These are phyloP conservation scores for Xylariaceae sp. DNA, from an alignment of 2,329 filamentous ascomycete genomes.

Conservation along the genomic window DNA sequence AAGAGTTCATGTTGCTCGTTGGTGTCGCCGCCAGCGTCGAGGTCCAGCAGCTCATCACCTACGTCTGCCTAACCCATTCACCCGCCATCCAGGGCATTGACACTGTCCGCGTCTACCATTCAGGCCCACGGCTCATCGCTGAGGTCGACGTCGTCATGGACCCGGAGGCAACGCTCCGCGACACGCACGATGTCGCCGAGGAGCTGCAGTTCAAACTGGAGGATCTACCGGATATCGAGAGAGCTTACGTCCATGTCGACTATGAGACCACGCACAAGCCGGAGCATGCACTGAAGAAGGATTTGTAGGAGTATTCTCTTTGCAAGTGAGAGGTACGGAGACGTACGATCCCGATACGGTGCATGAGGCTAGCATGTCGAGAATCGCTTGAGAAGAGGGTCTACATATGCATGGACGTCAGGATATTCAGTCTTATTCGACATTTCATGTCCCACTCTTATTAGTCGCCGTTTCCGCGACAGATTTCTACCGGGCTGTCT, in stretches of 20 bases:
- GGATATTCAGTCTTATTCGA: too few relatives aligned
- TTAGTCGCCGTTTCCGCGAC: too few relatives aligned
- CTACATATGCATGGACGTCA: too few relatives aligned
- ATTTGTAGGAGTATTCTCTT: conserved; percentile 49
- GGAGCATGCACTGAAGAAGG: conserved; percentile 73
- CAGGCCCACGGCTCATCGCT: conserved; percentile 84
- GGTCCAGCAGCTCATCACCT: conserved; percentile 92
- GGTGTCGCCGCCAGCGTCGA: conserved; percentile 85
- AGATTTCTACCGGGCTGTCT: too few relatives aligned
- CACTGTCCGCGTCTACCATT: conserved; percentile 93
- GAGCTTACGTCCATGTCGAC: conserved; percentile 96
- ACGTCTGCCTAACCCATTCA: conserved; percentile 93
- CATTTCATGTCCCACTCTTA: too few relatives aligned
- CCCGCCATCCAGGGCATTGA: conserved; percentile 83
- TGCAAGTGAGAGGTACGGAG: not conserved
- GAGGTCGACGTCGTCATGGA: conserved; percentile 98
- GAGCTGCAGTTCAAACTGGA: conserved; percentile 94
- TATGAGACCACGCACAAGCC: conserved; percentile 96
- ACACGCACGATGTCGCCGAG: conserved; percentile 92
- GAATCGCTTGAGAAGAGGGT: too few relatives aligned
- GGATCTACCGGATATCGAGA: conserved; percentile 86
- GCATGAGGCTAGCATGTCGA: too few relatives aligned
- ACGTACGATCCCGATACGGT: too few relatives aligned
- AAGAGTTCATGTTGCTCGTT: conserved; percentile 89
- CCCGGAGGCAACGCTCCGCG: conserved; percentile 70